A percentile compares a stretch with the other conserved stretches of the same genome.
Conservation (phyloP, 73 alveolate genomes). For the Paramecium pentaurelia region DNA sequence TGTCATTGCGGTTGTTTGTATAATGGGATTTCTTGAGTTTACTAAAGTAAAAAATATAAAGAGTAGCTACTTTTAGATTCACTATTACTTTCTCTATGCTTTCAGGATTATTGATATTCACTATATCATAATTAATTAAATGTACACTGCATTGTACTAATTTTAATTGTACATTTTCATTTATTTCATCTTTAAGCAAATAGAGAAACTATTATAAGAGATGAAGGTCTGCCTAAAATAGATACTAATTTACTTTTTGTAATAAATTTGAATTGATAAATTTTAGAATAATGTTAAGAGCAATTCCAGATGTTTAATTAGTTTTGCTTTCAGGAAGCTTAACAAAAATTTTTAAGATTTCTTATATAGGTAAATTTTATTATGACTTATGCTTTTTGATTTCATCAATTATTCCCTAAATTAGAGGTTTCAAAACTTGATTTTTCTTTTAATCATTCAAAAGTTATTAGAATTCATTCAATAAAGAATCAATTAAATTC, state of each 20-base stretch:
- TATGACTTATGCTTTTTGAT: background rate
- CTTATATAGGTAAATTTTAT: background rate
- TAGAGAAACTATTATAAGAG: background rate
- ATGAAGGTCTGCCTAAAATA: constrained; percentile 40
- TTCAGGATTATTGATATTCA: constrained; percentile 5
- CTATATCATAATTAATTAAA: background rate
- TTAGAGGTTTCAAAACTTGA: background rate
- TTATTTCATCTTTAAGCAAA: background rate
- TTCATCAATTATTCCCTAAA: background rate
- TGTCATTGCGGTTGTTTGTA: background rate
- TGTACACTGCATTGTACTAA: constrained; percentile 27
- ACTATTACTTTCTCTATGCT: background rate
- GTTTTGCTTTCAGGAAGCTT: constrained; percentile 25
- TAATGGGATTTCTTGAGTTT: background rate
- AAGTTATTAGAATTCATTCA: constrained; percentile 1
- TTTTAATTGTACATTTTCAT: background rate
- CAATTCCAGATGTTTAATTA: background rate
- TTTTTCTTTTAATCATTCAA: constrained; percentile 38
- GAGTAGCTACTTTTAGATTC: background rate
- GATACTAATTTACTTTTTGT: background rate
- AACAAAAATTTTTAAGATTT: background rate
- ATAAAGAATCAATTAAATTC: constrained; percentile 36
- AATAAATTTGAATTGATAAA: background rate
- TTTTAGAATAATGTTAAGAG: background rate
- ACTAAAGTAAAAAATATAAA: background rate